Conservation (phyloP, 1,139 yeast species). For the Candida sanyaensis region DNA sequence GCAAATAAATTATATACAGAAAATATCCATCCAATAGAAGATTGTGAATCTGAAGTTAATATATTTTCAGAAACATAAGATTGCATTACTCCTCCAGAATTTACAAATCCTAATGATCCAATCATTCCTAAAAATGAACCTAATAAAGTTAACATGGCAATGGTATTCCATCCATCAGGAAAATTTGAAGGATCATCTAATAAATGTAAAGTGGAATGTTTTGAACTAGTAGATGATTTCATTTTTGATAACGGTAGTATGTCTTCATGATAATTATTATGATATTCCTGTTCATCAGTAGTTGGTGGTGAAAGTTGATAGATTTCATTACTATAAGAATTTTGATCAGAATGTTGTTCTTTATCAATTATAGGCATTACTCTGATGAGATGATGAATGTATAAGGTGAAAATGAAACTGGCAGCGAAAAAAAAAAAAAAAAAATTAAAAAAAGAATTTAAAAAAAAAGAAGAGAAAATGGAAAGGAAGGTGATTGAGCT, state of each 20-base stretch:
- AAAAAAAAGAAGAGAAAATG: too few species aligned
- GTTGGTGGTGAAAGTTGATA: background rate
- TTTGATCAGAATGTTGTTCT: background rate
- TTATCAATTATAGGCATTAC: background rate
- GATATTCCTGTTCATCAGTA: background rate
- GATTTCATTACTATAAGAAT: background rate
- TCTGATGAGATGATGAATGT: background rate
- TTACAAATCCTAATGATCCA: conserved; percentile 29
- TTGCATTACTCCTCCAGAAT: conserved; percentile 30
- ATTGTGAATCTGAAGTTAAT: conserved; percentile 19
- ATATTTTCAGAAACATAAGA: conserved; percentile 23
- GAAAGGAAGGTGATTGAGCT: too few species aligned
- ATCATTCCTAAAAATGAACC: conserved; percentile 29
- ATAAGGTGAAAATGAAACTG: background rate
- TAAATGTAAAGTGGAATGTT: conserved; percentile 4
- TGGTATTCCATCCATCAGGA: conserved; percentile 27
- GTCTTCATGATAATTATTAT: background rate
- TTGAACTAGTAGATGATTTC: background rate
- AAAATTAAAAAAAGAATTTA: too few species aligned
- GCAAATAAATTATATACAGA: conserved; percentile 30
- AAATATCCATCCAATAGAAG: conserved; percentile 36
- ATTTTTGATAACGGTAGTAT: background rate
- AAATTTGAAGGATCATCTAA: conserved; percentile 21
- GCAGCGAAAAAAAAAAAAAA: too few species aligned
- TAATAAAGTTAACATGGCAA: conserved; percentile 19